Base-by-base conservation (phyloP, 768 basidiomycete species). In the Amanita rimosa region DNA sequence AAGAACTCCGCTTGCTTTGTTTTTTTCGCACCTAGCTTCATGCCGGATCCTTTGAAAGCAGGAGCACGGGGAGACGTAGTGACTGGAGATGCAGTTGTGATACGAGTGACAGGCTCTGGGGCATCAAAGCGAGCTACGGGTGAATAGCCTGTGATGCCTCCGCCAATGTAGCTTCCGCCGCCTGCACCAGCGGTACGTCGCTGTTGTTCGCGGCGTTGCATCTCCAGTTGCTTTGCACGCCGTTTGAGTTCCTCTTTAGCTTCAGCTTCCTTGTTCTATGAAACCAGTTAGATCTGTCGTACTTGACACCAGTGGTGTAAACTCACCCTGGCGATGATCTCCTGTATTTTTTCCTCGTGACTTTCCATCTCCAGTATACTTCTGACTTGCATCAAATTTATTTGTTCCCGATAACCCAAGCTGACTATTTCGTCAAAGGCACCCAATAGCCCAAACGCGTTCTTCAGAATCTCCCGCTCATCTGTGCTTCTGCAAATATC, bases 161-260 rank as follows among this genome's bases (percentile, higher is more conserved):
- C 79, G 4, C 83, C 81, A 11, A 83, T 72, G 60, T 82, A 83
- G 55, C 75, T 67, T 4, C 68, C 72, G 7, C 72, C 74, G 24
- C 72, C 66, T 3, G 69, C 61, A 48, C 62, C 59, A 6, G 76
- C 79, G 3, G 83, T 68, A 17, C 91, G 83, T 52, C 81, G 74
- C 55, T 95, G 91, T 62, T 94, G 91, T 61, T 99, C 95, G 29
- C 94, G 75, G 36, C 95, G 81, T 61, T 98, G 96, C 82, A 96
- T 88, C 65, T 99, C 96, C 53, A 99, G 80, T 60, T 97, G 93
- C 63, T 96, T 96, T 0, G 96, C 94, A 26, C 95, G 85, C 35
- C 96, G 82, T 64, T 98, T 98, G 61, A 99, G 84, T 60, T 97
- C 95, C 63, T 99, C 96, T 63, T 99, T 99, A 2, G 95, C 96